phyloP scores from a whole-genome alignment of 1,284 basidiomycete genomes.

The Vanrija pseudolonga region DNA sequence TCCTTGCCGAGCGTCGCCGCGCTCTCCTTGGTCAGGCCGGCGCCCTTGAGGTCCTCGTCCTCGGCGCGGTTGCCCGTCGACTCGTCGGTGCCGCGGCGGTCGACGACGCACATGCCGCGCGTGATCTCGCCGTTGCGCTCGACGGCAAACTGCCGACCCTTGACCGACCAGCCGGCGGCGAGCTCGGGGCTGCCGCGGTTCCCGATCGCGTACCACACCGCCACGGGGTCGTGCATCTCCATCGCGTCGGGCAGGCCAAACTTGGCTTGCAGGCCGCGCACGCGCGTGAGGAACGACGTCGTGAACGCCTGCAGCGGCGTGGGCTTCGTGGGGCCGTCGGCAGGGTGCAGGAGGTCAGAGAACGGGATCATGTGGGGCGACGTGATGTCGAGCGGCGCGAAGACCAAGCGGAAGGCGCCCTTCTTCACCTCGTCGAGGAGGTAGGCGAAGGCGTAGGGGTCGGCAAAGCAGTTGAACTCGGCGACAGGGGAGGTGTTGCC shows the following conservation, averaged over 20 bases:
- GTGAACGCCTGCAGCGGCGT: slow-evolving; percentile 64
- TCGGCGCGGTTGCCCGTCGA: slow-evolving; percentile 27
- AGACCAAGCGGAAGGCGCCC: slow-evolving; percentile 55
- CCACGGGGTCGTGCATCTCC: slow-evolving; percentile 60
- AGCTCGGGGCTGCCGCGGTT: slow-evolving; percentile 45
- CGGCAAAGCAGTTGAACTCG: slow-evolving; percentile 93
- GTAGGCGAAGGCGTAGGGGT: slow-evolving; percentile 77
- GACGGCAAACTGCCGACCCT: slow-evolving; percentile 44
- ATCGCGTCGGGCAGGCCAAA: slow-evolving; percentile 71
- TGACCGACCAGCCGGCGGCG: slow-evolving; percentile 35
- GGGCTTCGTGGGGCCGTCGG: slow-evolving; percentile 49
- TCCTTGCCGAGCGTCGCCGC: slow-evolving; percentile 8
- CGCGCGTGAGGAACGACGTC: slow-evolving; percentile 69
- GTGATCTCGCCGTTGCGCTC: slow-evolving; percentile 51
- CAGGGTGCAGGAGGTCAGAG: slow-evolving; percentile 56
- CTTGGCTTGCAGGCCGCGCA: slow-evolving; percentile 63
- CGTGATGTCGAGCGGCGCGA: slow-evolving; percentile 77
- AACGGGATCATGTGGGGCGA: slow-evolving; percentile 74
- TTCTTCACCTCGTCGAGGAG: slow-evolving; percentile 31
- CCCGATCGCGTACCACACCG: slow-evolving; percentile 55
- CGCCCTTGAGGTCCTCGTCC: slow-evolving; percentile 16
- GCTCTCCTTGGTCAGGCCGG: neutral
- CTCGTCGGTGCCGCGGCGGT: slow-evolving; percentile 44
- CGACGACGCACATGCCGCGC: slow-evolving; percentile 52
- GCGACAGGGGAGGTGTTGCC: slow-evolving; percentile 81